These are phyloP conservation scores for Harringtonia lauricola DNA, from an alignment of 2,329 filamentous ascomycete genomes.

Conservation along the genomic window DNA sequence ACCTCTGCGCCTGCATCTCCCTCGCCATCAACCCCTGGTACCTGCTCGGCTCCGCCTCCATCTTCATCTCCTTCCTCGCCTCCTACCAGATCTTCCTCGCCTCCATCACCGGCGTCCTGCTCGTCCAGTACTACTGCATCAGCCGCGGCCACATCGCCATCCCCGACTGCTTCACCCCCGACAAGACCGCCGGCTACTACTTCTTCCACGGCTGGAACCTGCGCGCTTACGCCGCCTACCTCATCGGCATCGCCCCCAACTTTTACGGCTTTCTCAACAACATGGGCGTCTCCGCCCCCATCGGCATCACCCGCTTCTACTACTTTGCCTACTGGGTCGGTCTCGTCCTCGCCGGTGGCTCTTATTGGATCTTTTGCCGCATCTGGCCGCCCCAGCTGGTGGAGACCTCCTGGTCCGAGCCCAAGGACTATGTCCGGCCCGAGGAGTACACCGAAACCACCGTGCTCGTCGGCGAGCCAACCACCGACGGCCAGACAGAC, in stretches of 20 bases:
- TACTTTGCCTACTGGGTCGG: slow-evolving; percentile 44
- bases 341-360: slow-evolving; percentile 28
- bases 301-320: slow-evolving; percentile 33
- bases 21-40: slow-evolving; percentile 15
- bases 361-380: slow-evolving; percentile 12
- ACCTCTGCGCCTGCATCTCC: slow-evolving; percentile 16
- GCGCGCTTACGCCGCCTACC: slow-evolving; percentile 13
- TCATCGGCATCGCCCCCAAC: slow-evolving; percentile 25
- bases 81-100: slow-evolving; percentile 31
- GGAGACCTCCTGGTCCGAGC: slow-evolving; percentile 12
- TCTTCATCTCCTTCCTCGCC: slow-evolving; percentile 27
- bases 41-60: slow-evolving; percentile 18
- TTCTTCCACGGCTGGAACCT: slow-evolving; percentile 10
- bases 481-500: too few species aligned
- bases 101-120: slow-evolving; percentile 28
- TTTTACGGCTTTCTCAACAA: slow-evolving; percentile 29
- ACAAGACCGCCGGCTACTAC: slow-evolving; percentile 7
- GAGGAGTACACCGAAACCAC: slow-evolving; percentile 23
- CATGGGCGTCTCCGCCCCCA: slow-evolving; percentile 25
- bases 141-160: slow-evolving; percentile 22
- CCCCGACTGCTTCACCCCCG: slow-evolving; percentile 18
- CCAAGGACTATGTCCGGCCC: slow-evolving; percentile 7
- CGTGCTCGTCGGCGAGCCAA: too few species aligned
- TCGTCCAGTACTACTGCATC: slow-evolving; percentile 31
- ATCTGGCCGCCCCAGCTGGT: slow-evolving; percentile 11